phyloP scores from a whole-genome alignment of 2,329 filamentous ascomycete species.

The Talaromyces sp. region DNA sequence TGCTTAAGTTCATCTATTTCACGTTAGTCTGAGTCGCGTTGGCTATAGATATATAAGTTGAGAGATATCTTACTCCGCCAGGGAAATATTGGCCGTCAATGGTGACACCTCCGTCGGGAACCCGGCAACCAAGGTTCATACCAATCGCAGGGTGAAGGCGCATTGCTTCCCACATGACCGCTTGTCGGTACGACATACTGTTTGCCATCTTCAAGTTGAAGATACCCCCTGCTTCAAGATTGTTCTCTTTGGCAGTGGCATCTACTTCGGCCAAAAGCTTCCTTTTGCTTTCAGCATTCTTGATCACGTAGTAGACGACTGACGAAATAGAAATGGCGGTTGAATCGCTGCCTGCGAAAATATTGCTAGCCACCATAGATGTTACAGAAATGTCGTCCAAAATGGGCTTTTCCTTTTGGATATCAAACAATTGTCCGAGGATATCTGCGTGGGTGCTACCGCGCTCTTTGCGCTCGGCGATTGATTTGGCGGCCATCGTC shows the following conservation, averaged over 20 bases:
- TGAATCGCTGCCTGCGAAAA: slow-evolving; percentile 40
- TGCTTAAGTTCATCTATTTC: not conserved
- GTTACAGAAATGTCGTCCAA: slow-evolving; percentile 32
- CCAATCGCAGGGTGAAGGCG: slow-evolving; percentile 15
- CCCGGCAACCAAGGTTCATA: slow-evolving; percentile 11
- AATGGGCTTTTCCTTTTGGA: slow-evolving; percentile 31
- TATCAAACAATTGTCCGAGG: slow-evolving; percentile 29
- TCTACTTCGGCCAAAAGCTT: slow-evolving; percentile 32
- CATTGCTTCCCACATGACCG: slow-evolving; percentile 15
- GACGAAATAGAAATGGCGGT: slow-evolving; percentile 35
- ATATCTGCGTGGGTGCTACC: slow-evolving; percentile 31
- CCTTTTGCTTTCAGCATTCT: slow-evolving; percentile 22
- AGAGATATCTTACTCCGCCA: slow-evolving; percentile 10
- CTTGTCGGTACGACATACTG: slow-evolving; percentile 26
- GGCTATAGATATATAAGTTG: not conserved
- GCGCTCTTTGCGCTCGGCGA: slow-evolving; percentile 21
- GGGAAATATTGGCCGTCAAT: slow-evolving; percentile 13
- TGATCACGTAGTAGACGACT: slow-evolving; percentile 34
- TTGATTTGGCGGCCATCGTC: slow-evolving; percentile 11
- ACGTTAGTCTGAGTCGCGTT: not conserved
- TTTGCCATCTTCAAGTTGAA: slow-evolving; percentile 25
- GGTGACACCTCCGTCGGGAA: slow-evolving; percentile 13
- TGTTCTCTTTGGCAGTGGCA: slow-evolving; percentile 14
- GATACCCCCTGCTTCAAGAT: slow-evolving; percentile 14
- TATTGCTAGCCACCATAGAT: slow-evolving; percentile 32